These are phyloP conservation scores for Onygenales sp. DNA, from an alignment of 2,329 filamentous ascomycete species.

Conservation along the genomic window DNA sequence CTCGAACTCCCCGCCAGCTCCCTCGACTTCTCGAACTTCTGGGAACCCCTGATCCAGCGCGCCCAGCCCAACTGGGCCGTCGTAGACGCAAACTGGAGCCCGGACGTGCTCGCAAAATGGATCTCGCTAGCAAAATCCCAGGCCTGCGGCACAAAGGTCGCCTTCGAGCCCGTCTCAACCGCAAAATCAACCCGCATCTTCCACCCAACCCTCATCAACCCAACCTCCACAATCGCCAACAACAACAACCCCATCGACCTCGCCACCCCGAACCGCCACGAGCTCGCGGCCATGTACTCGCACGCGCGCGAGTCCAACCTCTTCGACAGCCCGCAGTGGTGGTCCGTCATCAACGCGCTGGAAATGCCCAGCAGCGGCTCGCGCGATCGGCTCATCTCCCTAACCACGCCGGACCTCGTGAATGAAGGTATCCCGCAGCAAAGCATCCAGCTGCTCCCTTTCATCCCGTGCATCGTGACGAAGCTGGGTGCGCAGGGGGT, in stretches of 20 bases:
- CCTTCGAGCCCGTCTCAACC: constrained; percentile 82
- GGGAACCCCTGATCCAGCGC: constrained; percentile 49
- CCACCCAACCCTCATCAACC: constrained; percentile 7
- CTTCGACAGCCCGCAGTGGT: constrained; percentile 67
- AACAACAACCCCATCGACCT: constrained; percentile 53
- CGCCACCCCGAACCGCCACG: constrained; percentile 72
- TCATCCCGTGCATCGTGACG: constrained; percentile 73
- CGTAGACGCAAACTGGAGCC: constrained; percentile 78
- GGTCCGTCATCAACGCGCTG: constrained; percentile 66
- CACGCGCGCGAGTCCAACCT: constrained; percentile 58
- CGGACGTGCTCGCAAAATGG: constrained; percentile 57
- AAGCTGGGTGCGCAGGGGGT: constrained; percentile 73
- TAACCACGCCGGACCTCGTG: constrained; percentile 60
- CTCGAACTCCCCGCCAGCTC: constrained; percentile 43
- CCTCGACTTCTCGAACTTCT: constrained; percentile 42
- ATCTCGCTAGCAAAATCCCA: constrained; percentile 50
- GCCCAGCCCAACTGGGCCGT: constrained; percentile 66
- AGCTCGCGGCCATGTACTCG: constrained; percentile 69
- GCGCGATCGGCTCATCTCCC: constrained; percentile 58
- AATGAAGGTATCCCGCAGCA: constrained; percentile 77
- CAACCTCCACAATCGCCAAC: not conserved
- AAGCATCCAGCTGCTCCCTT: constrained; percentile 74
- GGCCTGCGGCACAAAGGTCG: constrained; percentile 44
- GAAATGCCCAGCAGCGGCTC: constrained; percentile 62
- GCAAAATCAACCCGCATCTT: constrained; percentile 69